Evolutionary conservation across 177 flowering plant species (phyloP).

Genomic region (Tripterygium wilfordii): DNA sequence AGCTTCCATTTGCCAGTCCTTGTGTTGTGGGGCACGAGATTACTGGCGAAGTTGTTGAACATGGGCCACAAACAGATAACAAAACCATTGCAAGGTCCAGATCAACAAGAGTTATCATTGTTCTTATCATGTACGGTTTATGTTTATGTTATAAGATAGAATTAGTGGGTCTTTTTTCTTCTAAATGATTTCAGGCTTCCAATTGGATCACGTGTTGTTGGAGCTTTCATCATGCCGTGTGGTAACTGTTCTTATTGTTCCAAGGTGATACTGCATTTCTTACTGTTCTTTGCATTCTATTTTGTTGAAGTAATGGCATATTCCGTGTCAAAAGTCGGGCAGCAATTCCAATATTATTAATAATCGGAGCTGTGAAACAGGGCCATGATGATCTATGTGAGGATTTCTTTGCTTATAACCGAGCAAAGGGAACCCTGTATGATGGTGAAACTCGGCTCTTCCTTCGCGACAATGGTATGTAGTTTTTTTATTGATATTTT

Average conservation of each 20-base stretch:
- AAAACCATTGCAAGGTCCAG: conserved; percentile 59
- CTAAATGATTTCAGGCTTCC: conserved; percentile 83
- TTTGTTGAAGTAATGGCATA: too few species aligned
- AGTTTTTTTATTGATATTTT: too few species aligned
- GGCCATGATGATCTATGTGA: conserved; percentile 98
- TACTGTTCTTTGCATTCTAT: too few species aligned
- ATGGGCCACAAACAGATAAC: conserved; percentile 69
- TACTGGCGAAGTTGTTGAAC: conserved; percentile 95
- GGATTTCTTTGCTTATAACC: conserved; percentile 83
- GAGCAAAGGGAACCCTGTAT: conserved; percentile 92
- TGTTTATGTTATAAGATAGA: background rate
- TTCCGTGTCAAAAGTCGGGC: too few species aligned
- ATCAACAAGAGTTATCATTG: too few species aligned
- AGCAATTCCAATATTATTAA: too few species aligned
- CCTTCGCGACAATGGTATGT: conserved; percentile 67
- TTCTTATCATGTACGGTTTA: too few species aligned
- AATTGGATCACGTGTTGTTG: conserved; percentile 85
- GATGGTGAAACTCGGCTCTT: conserved; percentile 98
- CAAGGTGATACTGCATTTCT: conserved; percentile 40
- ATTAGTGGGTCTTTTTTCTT: too few species aligned
- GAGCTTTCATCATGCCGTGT: conserved; percentile 99
- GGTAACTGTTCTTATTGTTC: conserved; percentile 84
- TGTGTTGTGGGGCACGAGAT: conserved; percentile 97
- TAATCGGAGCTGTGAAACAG: too few species aligned
- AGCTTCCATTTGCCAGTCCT: conserved; percentile 86